Conservation (phyloP, 2,329 filamentous ascomycete genomes). For the Scytalidium sp. region DNA sequence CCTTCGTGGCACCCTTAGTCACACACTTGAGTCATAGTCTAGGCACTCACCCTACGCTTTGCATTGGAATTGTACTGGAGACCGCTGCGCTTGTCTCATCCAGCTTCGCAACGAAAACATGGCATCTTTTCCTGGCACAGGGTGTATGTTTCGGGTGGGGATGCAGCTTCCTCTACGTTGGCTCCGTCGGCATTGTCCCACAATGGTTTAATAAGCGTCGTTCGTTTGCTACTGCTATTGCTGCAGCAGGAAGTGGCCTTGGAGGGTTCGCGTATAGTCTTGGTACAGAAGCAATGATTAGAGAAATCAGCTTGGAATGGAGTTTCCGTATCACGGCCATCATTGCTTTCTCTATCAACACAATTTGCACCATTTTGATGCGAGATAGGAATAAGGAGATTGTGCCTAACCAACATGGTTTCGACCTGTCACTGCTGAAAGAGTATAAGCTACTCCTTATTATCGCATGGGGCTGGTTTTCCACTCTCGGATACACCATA, state of each 20-base stretch:
- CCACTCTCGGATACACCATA: constrained; percentile 44
- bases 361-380: constrained; percentile 57
- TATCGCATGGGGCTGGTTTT: constrained; percentile 39
- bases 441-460: constrained; percentile 59
- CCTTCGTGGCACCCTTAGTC: constrained; percentile 60
- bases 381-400: constrained; percentile 68
- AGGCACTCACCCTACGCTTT: constrained; percentile 46
- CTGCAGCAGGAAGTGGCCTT: constrained; percentile 54
- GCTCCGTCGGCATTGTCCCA: constrained; percentile 56
- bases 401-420: constrained; percentile 60
- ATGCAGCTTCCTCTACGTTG: constrained; percentile 69
- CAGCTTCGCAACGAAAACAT: constrained; percentile 63
- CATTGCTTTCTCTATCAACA: constrained; percentile 50
- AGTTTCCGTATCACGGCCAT: constrained; percentile 60
- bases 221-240: constrained; percentile 58
- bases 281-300: constrained; percentile 55
- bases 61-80: constrained; percentile 61
- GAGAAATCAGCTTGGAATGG: constrained; percentile 53
- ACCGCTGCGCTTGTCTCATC: constrained; percentile 63
- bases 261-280: constrained; percentile 59
- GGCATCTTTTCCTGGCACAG: constrained; percentile 71
- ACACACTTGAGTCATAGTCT: constrained; percentile 40
- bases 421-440: constrained; percentile 59
- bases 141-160: constrained; percentile 71
- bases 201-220: constrained; percentile 57